Evolutionary conservation across 306 rosid genomes (phyloP).

Genomic region (Prunus padus): DNA sequence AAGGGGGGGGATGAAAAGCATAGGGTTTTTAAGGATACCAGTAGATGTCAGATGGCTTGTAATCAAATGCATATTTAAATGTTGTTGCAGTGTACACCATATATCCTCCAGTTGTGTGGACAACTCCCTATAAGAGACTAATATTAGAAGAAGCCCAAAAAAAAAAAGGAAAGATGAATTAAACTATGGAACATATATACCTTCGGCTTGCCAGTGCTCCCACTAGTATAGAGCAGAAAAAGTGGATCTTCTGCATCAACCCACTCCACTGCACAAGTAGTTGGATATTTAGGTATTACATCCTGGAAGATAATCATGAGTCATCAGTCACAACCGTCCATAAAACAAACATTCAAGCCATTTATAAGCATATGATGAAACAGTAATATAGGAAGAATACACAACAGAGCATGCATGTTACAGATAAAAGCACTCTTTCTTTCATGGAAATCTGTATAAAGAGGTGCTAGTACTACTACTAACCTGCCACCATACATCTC

Average conservation of each 20-base stretch:
- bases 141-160: conserved; percentile 4
- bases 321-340: conserved; percentile 17
- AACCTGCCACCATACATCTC: conserved; percentile 99
- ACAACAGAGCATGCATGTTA: conserved; percentile 19
- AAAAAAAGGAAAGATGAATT: conserved; percentile 21
- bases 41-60: conserved; percentile 80
- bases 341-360: not conserved
- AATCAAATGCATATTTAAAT: conserved; percentile 95
- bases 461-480: conserved; percentile 19
- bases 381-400: not conserved
- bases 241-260: conserved; percentile 97
- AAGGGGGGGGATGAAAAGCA: not conserved
- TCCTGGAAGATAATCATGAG: conserved; percentile 51
- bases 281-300: conserved; percentile 66
- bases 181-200: conserved; percentile 36
- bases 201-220: conserved; percentile 99
- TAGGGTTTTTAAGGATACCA: conserved; percentile 56
- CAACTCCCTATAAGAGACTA: conserved; percentile 65
- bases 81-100: conserved; percentile 97
- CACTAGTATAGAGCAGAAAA: conserved; percentile 94
- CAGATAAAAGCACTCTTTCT: conserved; percentile 1
- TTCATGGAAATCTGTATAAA: conserved; percentile 11
- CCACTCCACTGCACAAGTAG: conserved; percentile 94
- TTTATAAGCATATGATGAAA: conserved; percentile 12
- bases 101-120: conserved; percentile 97